Evolutionary conservation across 768 basidiomycete species (phyloP), one percentile per base, ranked within the genome.

Genomic region (Amanita pseudoporphyria): DNA sequence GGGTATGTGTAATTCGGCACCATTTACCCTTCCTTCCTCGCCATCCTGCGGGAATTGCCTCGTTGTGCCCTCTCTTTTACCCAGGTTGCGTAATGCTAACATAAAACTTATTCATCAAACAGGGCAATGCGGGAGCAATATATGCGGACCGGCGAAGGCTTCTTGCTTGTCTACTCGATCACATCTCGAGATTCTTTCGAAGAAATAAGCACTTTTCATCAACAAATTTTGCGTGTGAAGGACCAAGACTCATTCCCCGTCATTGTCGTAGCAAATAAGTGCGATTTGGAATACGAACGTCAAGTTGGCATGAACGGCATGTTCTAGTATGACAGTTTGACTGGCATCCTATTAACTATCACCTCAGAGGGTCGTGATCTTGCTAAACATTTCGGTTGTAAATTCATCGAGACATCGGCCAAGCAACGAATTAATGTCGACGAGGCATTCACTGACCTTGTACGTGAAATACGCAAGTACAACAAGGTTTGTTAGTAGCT

Each of bases 61-160:
- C 30, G 14, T 35, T 50, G 32, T 31, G 33, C 35, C 45, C 24
- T 31, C 41, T 44, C 18, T 18, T 30, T 33, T 46, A 32, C 42
- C 13, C 13, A 32, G 36, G 38, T 47, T 36, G 45, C 36, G 32
- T 6, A 44, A 47, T 40, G 10, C 39, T 41, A 9, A 40, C 18
- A 16, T 32, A n/a, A 31, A 28, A 28, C 26, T 28, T 28, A 28
- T 28, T 7, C 14, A 12, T 49, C 14, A 24, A 22, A 45, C 62
- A 94, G 91, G 51, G 95, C 95, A 19, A 97, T 98, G 95, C 84
- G 95, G 41, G 95, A 98, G 62, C 95, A 97, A 62, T 98, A 98
- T 71, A 98, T 97, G 93, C 82, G 93, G 46, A 92, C 93, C 22
- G 95, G 95, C 53, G 94, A 98, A 67, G 95, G 94, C 9, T 98